A percentile compares a stretch with the other conserved stretches of the same genome.
phyloP scores from a whole-genome alignment of 257 asterid species.

The Gardenia jasminoides region DNA sequence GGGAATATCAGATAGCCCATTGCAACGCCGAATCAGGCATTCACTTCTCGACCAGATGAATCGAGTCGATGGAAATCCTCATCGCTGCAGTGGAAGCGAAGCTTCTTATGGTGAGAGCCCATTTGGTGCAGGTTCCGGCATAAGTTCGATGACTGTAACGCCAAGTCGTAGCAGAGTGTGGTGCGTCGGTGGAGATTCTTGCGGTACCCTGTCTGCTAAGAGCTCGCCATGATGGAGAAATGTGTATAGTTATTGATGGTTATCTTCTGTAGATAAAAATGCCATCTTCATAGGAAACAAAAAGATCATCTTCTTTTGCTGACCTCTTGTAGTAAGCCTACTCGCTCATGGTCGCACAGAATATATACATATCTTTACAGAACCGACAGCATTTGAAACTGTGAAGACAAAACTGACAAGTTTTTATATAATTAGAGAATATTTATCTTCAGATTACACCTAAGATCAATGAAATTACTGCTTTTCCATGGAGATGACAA shows the following conservation, averaged over 20 bases:
- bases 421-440: not conserved
- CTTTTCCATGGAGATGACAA: not conserved
- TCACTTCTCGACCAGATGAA: constrained; percentile 78
- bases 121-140: constrained; percentile 30
- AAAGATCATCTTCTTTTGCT: not conserved
- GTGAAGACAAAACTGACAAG: not conserved
- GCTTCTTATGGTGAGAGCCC: constrained; percentile 34
- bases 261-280: constrained; percentile 20
- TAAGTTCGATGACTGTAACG: constrained; percentile 39
- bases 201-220: constrained; percentile 46
- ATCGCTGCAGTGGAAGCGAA: constrained; percentile 21
- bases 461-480: not conserved
- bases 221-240: constrained; percentile 44
- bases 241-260: not conserved
- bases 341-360: too few relatives aligned
- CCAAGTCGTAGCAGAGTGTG: constrained; percentile 57
- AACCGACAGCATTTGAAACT: not conserved
- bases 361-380: too few relatives aligned
- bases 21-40: constrained; percentile 67
- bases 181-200: constrained; percentile 66
- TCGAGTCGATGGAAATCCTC: constrained; percentile 32
- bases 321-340: not conserved
- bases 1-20: constrained; percentile 63
- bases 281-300: constrained; percentile 8
- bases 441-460: not conserved